A percentile compares a stretch with the other conserved stretches of the same genome.
These are phyloP conservation scores for Gomphus bonarii DNA, from an alignment of 1,284 basidiomycete genomes.

Conservation along the genomic window DNA sequence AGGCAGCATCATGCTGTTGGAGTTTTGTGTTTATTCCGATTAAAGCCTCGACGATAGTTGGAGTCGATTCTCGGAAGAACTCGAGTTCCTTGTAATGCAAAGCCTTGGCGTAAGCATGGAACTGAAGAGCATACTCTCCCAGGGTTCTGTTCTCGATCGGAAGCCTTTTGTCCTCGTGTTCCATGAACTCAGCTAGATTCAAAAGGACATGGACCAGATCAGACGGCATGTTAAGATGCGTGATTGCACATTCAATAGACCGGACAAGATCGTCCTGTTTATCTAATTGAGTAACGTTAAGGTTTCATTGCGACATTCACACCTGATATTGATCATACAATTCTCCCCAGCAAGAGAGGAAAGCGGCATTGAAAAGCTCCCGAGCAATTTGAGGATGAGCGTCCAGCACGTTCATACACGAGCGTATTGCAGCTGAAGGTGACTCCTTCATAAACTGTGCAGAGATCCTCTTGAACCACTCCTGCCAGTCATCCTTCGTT, in stretches of 20 bases:
- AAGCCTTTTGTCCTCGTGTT: constrained; percentile 95
- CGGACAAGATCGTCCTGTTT: constrained; percentile 84
- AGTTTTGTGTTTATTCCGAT: constrained; percentile 97
- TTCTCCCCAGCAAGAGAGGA: constrained; percentile 96
- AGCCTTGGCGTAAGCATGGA: constrained; percentile 95
- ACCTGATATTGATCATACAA: constrained; percentile 95
- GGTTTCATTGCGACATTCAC: constrained; percentile 16
- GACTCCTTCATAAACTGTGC: constrained; percentile 98
- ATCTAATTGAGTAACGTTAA: background rate
- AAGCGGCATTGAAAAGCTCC: constrained; percentile 97
- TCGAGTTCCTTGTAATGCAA: constrained; percentile 99
- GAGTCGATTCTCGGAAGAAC: constrained; percentile 86
- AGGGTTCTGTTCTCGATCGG: constrained; percentile 91
- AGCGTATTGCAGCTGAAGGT: constrained; percentile 92
- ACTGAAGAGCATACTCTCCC: constrained; percentile 90
- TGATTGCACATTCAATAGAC: constrained; percentile 85
- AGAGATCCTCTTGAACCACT: constrained; percentile 91
- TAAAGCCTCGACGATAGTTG: constrained; percentile 82
- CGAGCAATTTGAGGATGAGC: constrained; percentile 87
- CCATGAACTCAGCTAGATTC: constrained; percentile 99
- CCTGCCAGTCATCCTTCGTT: constrained; percentile 86
- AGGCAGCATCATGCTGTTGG: constrained; percentile 94
- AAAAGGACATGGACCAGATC: constrained; percentile 92
- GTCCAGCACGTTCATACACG: constrained; percentile 91
- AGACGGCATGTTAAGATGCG: constrained; percentile 68